Evolutionary conservation across 495 filamentous ascomycete species (phyloP).

Genomic region (Entonaema liquescens): DNA sequence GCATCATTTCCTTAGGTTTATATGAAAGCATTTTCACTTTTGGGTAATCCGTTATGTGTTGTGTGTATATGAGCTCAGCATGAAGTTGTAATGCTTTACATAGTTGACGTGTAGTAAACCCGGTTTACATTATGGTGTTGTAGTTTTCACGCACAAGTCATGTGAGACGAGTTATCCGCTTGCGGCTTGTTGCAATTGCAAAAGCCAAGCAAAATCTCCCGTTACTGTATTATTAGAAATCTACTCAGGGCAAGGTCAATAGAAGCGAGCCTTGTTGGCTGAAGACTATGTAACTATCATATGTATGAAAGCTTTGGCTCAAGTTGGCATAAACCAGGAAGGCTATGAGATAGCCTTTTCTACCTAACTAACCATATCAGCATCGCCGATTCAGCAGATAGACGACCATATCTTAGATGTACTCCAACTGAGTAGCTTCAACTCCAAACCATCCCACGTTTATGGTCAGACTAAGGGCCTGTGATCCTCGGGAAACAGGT

Average conservation of each 20-base stretch:
- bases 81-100: not conserved
- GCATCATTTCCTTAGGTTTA: not conserved
- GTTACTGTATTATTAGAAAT: too few relatives aligned
- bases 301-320: not conserved
- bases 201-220: too few relatives aligned
- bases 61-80: conserved; percentile 5
- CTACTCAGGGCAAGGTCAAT: too few relatives aligned
- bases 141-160: not conserved
- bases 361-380: too few relatives aligned
- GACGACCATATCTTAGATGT: too few relatives aligned
- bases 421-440: too few relatives aligned
- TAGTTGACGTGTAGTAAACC: not conserved
- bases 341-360: not conserved
- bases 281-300: not conserved
- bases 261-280: not conserved
- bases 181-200: too few relatives aligned
- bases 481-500: too few relatives aligned
- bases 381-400: too few relatives aligned
- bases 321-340: not conserved
- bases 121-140: not conserved
- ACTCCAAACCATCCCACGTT: too few relatives aligned
- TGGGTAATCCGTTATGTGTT: not conserved
- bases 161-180: conserved; percentile 7
- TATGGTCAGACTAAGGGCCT: too few relatives aligned
- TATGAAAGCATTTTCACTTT: not conserved